Percentiles rank a stretch among this genome's conserved stretches.
Conservation (phyloP, 768 basidiomycete genomes). For the Dendrothele bispora region DNA sequence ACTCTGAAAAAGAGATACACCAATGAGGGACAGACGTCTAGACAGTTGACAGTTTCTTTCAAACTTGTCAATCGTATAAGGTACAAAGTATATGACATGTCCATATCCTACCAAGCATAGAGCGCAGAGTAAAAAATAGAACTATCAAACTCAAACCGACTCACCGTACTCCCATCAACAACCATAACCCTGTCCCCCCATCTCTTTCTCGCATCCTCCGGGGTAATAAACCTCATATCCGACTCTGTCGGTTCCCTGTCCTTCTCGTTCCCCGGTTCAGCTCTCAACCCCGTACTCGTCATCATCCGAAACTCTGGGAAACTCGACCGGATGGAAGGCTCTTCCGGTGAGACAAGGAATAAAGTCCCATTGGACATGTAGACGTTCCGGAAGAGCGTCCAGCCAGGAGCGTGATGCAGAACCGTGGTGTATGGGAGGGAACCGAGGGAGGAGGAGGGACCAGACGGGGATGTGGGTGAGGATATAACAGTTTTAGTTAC, state of each 20-base stretch:
- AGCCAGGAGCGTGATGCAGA: constrained; percentile 71
- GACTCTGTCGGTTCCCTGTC: constrained; percentile 64
- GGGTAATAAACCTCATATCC: constrained; percentile 62
- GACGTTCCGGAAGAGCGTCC: constrained; percentile 81
- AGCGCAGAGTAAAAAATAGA: no score
- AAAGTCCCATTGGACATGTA: constrained; percentile 87
- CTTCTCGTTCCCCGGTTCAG: constrained; percentile 62
- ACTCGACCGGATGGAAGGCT: no score
- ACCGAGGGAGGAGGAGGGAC: no score
- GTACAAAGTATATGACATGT: no score
- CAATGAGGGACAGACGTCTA: no score
- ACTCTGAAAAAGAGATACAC: no score
- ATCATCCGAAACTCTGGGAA: constrained; percentile 56
- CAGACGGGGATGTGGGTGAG: no score
- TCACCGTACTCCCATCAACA: constrained; percentile 72
- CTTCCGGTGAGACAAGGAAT: constrained; percentile 49
- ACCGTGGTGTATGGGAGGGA: constrained; percentile 53
- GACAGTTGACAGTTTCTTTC: no score
- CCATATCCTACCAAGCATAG: no score
- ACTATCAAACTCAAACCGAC: no score
- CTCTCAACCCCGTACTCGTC: constrained; percentile 64
- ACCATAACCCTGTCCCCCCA: constrained; percentile 74
- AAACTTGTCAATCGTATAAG: no score
- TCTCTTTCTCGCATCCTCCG: constrained; percentile 53
- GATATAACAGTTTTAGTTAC: no score